Conservation (phyloP, 1,284 basidiomycete species). For the Pseudozyma thailandica region DNA sequence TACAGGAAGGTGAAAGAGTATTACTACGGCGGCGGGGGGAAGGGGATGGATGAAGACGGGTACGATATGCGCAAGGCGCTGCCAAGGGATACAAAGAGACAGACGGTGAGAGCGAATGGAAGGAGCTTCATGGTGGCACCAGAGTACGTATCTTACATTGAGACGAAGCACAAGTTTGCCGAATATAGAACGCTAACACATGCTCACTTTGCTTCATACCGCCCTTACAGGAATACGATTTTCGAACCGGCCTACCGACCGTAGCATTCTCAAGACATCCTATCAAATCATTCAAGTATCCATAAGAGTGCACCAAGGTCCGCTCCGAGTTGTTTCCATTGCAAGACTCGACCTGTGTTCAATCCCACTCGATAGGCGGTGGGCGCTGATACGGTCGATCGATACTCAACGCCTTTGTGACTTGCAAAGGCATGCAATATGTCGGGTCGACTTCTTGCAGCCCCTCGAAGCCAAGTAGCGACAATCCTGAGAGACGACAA, state of each 20-base stretch:
- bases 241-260: constrained; percentile 43
- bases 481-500: constrained; percentile 75
- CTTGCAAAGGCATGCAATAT: constrained; percentile 88
- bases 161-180: background rate
- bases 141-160: constrained; percentile 49
- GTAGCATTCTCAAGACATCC: background rate
- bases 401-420: constrained; percentile 71
- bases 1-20: constrained; percentile 85
- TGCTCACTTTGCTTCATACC: background rate
- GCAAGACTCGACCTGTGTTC: background rate
- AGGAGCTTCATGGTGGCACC: constrained; percentile 51
- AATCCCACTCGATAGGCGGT: constrained; percentile 19
- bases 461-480: constrained; percentile 86
- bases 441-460: constrained; percentile 88
- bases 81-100: constrained; percentile 49
- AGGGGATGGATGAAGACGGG: constrained; percentile 80
- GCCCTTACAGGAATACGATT: constrained; percentile 17
- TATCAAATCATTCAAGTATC: background rate
- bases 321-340: no score
- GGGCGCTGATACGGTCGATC: constrained; percentile 48
- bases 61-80: constrained; percentile 81
- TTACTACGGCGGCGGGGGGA: constrained; percentile 79
- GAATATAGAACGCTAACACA: background rate
- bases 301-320: no score
- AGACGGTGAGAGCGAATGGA: constrained; percentile 56